Conservation (phyloP, 495 filamentous ascomycete species). For the Usnea hakonensis region DNA sequence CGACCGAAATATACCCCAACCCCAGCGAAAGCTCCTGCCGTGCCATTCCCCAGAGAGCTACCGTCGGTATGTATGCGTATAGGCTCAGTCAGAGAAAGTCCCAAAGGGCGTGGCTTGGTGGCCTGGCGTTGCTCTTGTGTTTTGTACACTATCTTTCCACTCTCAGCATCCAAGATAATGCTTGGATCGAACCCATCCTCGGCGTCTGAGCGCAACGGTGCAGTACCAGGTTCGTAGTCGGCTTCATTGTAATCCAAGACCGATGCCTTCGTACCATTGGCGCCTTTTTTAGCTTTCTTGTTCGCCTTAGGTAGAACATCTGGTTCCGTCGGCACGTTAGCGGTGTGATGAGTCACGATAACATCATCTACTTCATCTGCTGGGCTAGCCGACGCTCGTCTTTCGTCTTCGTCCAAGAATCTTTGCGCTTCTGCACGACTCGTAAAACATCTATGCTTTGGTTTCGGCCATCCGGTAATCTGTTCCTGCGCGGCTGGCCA, state of each 20-base stretch:
- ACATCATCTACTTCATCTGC: constrained; percentile 25
- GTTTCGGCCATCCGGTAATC: constrained; percentile 66
- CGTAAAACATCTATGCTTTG: constrained; percentile 73
- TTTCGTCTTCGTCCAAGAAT: constrained; percentile 51
- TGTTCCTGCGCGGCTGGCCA: constrained; percentile 74
- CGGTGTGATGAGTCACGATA: constrained; percentile 9
- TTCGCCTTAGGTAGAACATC: constrained; percentile 4
- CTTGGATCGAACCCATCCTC: constrained; percentile 58
- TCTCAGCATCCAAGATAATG: constrained; percentile 46
- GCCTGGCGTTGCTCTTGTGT: constrained; percentile 38
- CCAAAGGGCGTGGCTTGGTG: constrained; percentile 36
- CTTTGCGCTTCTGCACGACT: constrained; percentile 70
- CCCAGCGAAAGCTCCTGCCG: constrained; percentile 61
- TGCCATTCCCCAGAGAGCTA: constrained; percentile 71
- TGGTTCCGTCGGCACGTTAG: background rate
- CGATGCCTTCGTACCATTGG: constrained; percentile 28
- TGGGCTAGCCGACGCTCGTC: constrained; percentile 11
- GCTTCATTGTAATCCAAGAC: constrained; percentile 27
- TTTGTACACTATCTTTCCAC: constrained; percentile 56
- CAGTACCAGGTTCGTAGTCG: constrained; percentile 46
- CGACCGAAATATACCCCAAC: constrained; percentile 83
- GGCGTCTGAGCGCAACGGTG: constrained; percentile 45
- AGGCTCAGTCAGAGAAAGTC: constrained; percentile 38
- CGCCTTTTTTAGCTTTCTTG: constrained; percentile 36
- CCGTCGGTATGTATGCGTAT: constrained; percentile 86